These are phyloP conservation scores for Boletus sp. DNA, from an alignment of 1,284 basidiomycete species.

Conservation along the genomic window DNA sequence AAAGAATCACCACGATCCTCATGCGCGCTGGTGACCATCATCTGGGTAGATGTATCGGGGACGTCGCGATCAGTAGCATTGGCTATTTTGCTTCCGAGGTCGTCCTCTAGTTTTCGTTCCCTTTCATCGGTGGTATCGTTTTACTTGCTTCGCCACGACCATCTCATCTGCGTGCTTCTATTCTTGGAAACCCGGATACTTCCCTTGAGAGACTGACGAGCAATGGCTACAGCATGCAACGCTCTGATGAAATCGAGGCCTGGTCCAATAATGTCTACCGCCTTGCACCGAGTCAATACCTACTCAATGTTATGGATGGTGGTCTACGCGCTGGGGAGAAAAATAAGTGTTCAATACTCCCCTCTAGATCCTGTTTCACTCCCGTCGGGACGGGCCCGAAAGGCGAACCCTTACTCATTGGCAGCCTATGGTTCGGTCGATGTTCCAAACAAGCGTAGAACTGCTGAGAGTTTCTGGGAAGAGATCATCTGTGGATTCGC, in stretches of 20 bases:
- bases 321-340: slow-evolving; percentile 55
- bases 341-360: slow-evolving; percentile 35
- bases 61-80: no score
- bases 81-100: no score
- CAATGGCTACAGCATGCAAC: slow-evolving; percentile 30
- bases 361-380: slow-evolving; percentile 62
- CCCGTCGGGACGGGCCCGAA: slow-evolving; percentile 39
- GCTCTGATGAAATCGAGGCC: no score
- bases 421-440: slow-evolving; percentile 78
- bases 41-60: no score
- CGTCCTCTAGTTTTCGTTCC: no score
- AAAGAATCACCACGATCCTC: no score
- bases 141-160: slow-evolving; percentile 93
- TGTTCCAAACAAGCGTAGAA: slow-evolving; percentile 60
- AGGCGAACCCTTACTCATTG: slow-evolving; percentile 60
- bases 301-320: slow-evolving; percentile 76
- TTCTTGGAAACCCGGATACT: slow-evolving; percentile 87
- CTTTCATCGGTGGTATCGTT: slow-evolving; percentile 90
- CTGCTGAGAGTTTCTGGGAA: slow-evolving; percentile 45
- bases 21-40: no score
- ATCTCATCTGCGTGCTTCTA: slow-evolving; percentile 97
- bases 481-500: slow-evolving; percentile 74
- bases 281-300: slow-evolving; percentile 86
- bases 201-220: slow-evolving; percentile 92
- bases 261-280: slow-evolving; percentile 65